Conservation (phyloP, 768 basidiomycete genomes). For the Mrakia frigida region DNA sequence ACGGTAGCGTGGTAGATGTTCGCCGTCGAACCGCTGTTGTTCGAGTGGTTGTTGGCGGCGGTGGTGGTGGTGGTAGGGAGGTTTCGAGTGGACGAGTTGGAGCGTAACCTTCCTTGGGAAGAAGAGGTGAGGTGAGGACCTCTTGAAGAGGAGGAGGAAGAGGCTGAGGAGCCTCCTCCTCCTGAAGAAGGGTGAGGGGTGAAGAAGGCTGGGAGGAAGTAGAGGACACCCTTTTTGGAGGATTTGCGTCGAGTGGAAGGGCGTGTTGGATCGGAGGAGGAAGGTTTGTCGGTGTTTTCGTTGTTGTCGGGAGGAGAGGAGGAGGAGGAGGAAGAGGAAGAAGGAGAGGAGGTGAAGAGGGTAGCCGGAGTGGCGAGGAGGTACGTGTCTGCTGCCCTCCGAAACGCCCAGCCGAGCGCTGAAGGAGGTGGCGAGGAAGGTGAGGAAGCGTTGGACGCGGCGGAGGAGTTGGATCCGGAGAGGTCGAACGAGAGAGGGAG, state of each 20-base stretch:
- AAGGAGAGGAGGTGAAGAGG: slow-evolving; percentile 18
- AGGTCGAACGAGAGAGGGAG: slow-evolving; percentile 23
- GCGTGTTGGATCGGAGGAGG: background rate
- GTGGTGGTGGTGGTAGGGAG: background rate
- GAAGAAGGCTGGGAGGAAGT: slow-evolving; percentile 78
- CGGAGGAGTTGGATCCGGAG: background rate
- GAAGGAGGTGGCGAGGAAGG: slow-evolving; percentile 11
- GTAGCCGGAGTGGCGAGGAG: slow-evolving; percentile 18
- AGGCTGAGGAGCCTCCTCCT: background rate
- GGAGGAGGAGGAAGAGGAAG: background rate
- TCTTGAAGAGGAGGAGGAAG: background rate
- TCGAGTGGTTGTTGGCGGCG: no score
- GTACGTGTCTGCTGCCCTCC: slow-evolving; percentile 21
- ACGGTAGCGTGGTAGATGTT: slow-evolving; percentile 10
- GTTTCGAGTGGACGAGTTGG: background rate
- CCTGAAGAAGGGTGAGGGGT: slow-evolving; percentile 47
- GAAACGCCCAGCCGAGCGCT: slow-evolving; percentile 17
- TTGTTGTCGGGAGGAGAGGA: slow-evolving; percentile 33
- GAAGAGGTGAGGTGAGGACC: background rate
- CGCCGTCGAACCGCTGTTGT: background rate
- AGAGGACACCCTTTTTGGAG: slow-evolving; percentile 52
- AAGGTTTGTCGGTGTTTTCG: slow-evolving; percentile 36
- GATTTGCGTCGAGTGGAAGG: background rate
- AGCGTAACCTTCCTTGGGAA: background rate
- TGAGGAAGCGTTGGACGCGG: background rate